Conservation (phyloP, 148 eudicot genomes). For the Heliosperma pusillum region DNA sequence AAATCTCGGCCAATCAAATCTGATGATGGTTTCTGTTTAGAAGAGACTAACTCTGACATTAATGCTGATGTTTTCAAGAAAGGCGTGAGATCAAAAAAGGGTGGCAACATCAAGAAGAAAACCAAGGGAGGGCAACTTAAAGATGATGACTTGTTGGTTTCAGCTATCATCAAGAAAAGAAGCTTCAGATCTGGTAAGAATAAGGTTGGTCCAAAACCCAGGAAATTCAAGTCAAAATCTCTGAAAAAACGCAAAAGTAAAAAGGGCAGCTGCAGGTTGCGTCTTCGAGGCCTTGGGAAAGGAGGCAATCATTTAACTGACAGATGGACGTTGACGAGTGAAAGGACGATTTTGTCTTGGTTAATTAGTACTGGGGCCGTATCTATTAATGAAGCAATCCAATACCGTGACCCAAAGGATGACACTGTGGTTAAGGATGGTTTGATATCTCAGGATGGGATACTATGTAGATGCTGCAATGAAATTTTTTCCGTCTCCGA, state of each 20-base stretch:
- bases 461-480: constrained; percentile 73
- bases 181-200: constrained; percentile 34
- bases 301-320: constrained; percentile 53
- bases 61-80: constrained; percentile 24
- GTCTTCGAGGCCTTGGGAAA: constrained; percentile 57
- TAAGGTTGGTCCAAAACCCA: constrained; percentile 22
- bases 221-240: constrained; percentile 36
- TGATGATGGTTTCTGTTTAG: constrained; percentile 13
- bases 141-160: constrained; percentile 67
- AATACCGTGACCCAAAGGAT: constrained; percentile 59
- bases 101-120: constrained; percentile 29
- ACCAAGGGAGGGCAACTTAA: constrained; percentile 44
- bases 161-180: constrained; percentile 64
- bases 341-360: constrained; percentile 79
- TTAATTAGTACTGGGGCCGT: constrained; percentile 56
- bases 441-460: constrained; percentile 60
- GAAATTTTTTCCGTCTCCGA: constrained; percentile 57
- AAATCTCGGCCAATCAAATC: constrained; percentile 4
- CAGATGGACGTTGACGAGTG: constrained; percentile 45
- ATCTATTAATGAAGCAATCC: constrained; percentile 58
- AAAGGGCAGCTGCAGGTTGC: constrained; percentile 85
- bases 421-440: constrained; percentile 75
- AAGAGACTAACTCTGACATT: constrained; percentile 20
- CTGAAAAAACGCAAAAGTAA: constrained; percentile 55
- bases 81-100: constrained; percentile 23